Base-by-base conservation (phyloP, 805 yeast genomes). In the Scheffersomyces lignosus region DNA sequence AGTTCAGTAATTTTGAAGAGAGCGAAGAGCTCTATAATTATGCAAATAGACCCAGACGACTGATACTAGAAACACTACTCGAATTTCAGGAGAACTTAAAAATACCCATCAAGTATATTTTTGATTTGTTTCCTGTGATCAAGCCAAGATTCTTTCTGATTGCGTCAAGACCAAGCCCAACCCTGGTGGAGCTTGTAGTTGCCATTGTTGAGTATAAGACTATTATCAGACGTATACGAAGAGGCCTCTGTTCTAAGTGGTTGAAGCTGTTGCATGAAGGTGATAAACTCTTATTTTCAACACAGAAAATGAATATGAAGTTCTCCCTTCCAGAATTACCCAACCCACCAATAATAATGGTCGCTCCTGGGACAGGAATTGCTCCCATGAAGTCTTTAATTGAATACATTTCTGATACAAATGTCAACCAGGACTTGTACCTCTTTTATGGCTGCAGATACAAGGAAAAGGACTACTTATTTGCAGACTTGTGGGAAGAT, bases 331-430 rank as follows among this genome's bases (percentile, higher is more conserved):
- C 49, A 5, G 30, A 27, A 3, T 42, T 27, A 10, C 39, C 56
- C 33, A 7, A 32, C 26, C 55, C 60, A 29, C 56, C 96, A 0
- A 62, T 85, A 17, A 62, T 93, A 3, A 67, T 91, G 75, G 72
- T 91, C 3, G 83, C 91, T 1, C 95, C 99, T 0, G 99, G 99
- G 3, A 95, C 98, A 0, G 99, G 99, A 2, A 70, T 93, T 8
- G 99, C 99, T 0, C 99, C 99, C 2, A 80, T 91, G 75, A 77
- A 87, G 51, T 75, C 87, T 1, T 52, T 90, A 27, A 71, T 91
- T 10, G 77, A 77, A 29, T 51, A 67, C 1, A 40, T 58, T 14
- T 37, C 38, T 5, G 10, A 17, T 27, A 13, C n/a, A 16, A 22
- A 39, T n/a, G 46, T 49, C 5, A 27, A 38, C 6, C 66, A 64